These are phyloP conservation scores for Trichoderma harzianum DNA, from an alignment of 2,329 filamentous ascomycete genomes.

Conservation along the genomic window DNA sequence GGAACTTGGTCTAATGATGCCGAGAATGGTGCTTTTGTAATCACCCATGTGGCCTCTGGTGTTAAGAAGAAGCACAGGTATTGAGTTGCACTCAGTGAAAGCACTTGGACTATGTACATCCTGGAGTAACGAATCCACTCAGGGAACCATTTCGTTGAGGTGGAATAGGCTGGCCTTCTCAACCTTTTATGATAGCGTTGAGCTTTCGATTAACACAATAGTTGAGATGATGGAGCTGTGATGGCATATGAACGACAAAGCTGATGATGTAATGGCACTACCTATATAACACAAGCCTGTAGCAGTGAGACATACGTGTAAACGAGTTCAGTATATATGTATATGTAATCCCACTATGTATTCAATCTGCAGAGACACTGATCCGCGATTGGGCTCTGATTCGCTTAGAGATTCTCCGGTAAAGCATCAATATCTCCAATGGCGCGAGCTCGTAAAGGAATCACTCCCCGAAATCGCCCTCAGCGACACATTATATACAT, in stretches of 20 bases:
- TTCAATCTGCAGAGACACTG: background rate
- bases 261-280: background rate
- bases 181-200: background rate
- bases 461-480: background rate
- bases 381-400: background rate
- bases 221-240: background rate
- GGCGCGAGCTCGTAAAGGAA: background rate
- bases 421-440: background rate
- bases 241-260: background rate
- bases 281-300: background rate
- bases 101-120: background rate
- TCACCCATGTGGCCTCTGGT: background rate
- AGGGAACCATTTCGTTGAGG: background rate
- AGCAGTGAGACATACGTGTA: background rate
- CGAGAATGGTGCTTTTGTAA: background rate
- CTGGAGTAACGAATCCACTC: background rate
- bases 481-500: background rate
- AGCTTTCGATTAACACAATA: background rate
- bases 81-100: background rate
- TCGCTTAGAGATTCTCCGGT: background rate
- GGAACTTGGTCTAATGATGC: background rate
- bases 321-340: background rate
- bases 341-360: background rate
- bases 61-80: background rate
- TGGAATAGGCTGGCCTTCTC: background rate